phyloP scores from a whole-genome alignment of 2,329 filamentous ascomycete genomes.

The Aspergillus versicolor region DNA sequence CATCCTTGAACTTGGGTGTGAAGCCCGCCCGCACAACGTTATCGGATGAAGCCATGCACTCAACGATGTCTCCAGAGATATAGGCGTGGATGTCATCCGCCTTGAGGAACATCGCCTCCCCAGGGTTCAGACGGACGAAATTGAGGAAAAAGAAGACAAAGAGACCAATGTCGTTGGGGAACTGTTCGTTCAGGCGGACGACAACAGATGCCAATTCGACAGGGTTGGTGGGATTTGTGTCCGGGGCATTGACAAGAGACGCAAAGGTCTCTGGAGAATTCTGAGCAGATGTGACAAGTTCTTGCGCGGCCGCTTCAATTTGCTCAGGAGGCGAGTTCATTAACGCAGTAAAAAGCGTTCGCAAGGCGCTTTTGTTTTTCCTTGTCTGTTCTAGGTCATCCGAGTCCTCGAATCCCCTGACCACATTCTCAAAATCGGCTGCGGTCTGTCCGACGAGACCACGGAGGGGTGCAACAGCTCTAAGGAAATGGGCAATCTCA shows the following conservation, averaged over 20 bases:
- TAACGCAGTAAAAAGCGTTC: conserved; percentile 71
- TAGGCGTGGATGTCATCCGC: conserved; percentile 98
- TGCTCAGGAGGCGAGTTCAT: conserved; percentile 73
- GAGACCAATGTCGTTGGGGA: conserved; percentile 84
- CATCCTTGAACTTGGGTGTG: conserved; percentile 98
- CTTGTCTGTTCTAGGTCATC: conserved; percentile 46
- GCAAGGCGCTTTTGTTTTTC: conserved; percentile 75
- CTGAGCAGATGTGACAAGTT: conserved; percentile 70
- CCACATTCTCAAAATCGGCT: conserved; percentile 57
- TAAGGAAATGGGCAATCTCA: conserved; percentile 84
- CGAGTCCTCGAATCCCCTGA: conserved; percentile 57
- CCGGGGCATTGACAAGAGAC: conserved; percentile 40
- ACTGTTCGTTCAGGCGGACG: conserved; percentile 73
- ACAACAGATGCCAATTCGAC: conserved; percentile 75
- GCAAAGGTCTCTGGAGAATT: conserved; percentile 72
- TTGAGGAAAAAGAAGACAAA: conserved; percentile 98
- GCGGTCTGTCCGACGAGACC: conserved; percentile 57
- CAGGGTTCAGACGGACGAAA: conserved; percentile 80
- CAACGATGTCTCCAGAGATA: conserved; percentile 75
- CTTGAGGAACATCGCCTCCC: conserved; percentile 93
- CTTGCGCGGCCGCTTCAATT: conserved; percentile 63
- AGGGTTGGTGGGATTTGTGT: conserved; percentile 37
- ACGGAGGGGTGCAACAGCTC: conserved; percentile 63
- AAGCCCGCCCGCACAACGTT: conserved; percentile 97
- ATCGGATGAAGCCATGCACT: conserved; percentile 99